Evolutionary conservation across 441 rosid species (phyloP), one percentile per base, ranked within the genome.

Genomic region (Lepidium campestre): DNA sequence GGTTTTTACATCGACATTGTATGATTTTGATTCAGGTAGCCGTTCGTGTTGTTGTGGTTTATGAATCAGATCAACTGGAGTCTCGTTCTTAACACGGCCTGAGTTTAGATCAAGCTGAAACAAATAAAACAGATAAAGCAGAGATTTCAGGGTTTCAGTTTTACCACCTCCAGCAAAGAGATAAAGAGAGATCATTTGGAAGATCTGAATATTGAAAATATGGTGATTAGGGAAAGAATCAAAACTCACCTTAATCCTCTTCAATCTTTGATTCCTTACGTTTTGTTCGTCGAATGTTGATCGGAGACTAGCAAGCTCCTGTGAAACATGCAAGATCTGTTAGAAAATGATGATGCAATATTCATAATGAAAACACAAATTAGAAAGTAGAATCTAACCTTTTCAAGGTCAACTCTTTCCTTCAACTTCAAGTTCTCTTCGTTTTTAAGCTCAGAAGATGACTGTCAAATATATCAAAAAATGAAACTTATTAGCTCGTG

Each of bases 361-460:
- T n/a, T 20, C 41, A 34, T 23, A 7, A 37, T 12, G 2, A 17
- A 32, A 54, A 62, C 9, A 55, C 14, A 56, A 10, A 13, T 4
- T 39, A 37, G 19, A 22, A 25, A 39, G 17, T 18, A 65, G 2
- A 36, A 50, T 19, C 1, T 15, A 73, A 73, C 98, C 91, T 78
- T 83, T 40, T 77, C 71, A 68, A 92, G 83, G 56, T 70, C 36
- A 8, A 62, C 20, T 70, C 81, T 83, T 75, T 92, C 96, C 72
- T 85, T 80, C 76, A 86, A 49, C 47, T 85, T 80, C 65, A 67
- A 52, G 47, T 19, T 73, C 74, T 85, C 96, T 77, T 85, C 96
- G 35, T 76, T 81, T 62, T 81, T 84, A 12, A 92, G 96, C 74
- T 85, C 93, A 53, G 83, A 87, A 78, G 82, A 85, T 5, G 97